Evolutionary conservation across 257 asterid genomes (phyloP), one percentile per base, ranked within the genome.

Genomic region (Thymus quinquecostatus): DNA sequence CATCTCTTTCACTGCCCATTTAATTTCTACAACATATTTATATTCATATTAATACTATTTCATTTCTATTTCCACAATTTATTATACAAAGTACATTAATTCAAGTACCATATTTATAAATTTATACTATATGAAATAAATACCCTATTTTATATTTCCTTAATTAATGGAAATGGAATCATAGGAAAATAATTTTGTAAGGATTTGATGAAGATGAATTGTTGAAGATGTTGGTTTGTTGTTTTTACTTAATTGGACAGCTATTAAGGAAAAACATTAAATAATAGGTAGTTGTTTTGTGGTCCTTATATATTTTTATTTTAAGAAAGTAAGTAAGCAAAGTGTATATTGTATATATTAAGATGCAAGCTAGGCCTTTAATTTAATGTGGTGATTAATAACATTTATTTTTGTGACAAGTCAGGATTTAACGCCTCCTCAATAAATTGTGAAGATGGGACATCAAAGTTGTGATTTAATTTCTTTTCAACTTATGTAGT

Each of bases 1-100:
- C 85, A 69, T 72, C 67, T 58, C 62, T 60, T 67, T 81, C 78
- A 68, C 74, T 47, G 60, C 61, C 57, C 80, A 80, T 64, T 68
- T 21, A 21, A 21, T 21, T 70, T 56, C 41, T 48, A 59, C 71
- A 64, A 59, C 21, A 21, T 21, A 21, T 21, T 21, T 21, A 21
- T 21, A 51, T 51, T 51, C 4, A 1, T 2, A 51, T 14, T 51
- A 14, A n/a, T 14, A 51, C 14, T 51, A 12, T 14, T 2, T 47
- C 1, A 10, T 43, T 8, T 43, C 1, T 2, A 13, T 49, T 3
- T 8, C 8, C 41, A 21, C 21, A 21, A 21, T 21, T 21, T 21
- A 21, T 21, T 21, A 21, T 21, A 21, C 21, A 21, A 21, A 21
- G 21, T 21, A 21, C 21, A 21, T 21, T 21, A 21, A 21, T 21